Conservation (phyloP, 192 early-diverging fungal species). For the Helicostylum pulchrum region DNA sequence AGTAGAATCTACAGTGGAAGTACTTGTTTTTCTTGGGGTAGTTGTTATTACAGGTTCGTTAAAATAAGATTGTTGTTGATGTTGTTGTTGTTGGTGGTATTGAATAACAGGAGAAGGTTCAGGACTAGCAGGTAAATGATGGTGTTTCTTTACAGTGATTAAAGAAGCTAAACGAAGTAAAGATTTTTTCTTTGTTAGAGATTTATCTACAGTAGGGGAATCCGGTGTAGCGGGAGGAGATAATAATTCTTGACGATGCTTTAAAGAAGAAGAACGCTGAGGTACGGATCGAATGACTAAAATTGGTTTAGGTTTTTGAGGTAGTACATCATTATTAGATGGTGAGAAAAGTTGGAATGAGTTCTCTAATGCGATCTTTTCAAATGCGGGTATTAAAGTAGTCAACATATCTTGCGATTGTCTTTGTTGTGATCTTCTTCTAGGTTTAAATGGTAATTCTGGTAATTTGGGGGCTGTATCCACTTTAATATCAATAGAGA, state of each 20-base stretch:
- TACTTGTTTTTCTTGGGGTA: conserved; percentile 8
- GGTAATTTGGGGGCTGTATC: conserved; percentile 31
- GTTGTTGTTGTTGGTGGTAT: not conserved
- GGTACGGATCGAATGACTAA: not conserved
- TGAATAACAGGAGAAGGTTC: not conserved
- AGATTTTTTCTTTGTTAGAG: conserved; percentile 1
- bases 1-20: not conserved
- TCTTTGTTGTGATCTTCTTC: conserved; percentile 8
- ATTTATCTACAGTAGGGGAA: not conserved
- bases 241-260: conserved; percentile 4
- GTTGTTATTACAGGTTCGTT: not conserved
- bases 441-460: conserved; percentile 26
- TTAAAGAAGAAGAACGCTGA: conserved; percentile 18
- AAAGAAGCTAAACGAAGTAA: not conserved
- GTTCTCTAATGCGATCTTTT: conserved; percentile 9
- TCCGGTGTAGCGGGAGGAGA: conserved; percentile 6
- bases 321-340: conserved; percentile 1
- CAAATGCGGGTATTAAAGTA: conserved; percentile 16
- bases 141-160: not conserved
- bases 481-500: conserved; percentile 28
- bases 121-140: not conserved
- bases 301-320: not conserved
- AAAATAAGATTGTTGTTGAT: not conserved
- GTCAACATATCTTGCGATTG: conserved; percentile 16
- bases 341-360: not conserved